Conservation (phyloP, 2,329 filamentous ascomycete species). For the Periconia sp. region DNA sequence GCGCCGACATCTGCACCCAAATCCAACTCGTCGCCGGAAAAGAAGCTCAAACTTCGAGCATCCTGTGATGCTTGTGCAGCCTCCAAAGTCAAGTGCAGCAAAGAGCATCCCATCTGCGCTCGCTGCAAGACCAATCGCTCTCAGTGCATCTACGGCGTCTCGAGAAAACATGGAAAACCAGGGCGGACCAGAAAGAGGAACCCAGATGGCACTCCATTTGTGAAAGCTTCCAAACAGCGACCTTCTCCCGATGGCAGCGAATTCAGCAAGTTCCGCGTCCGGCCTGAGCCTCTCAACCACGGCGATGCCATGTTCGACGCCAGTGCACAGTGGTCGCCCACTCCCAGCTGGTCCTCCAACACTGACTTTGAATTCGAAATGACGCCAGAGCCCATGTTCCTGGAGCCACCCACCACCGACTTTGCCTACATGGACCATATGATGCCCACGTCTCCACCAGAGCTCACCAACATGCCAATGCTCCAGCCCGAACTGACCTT, state of each 20-base stretch:
- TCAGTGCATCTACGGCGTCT: conserved; percentile 1
- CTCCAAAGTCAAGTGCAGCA: conserved; percentile 5
- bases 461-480: conserved; percentile 13
- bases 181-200: conserved; percentile 36
- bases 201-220: conserved; percentile 32
- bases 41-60: conserved; percentile 9
- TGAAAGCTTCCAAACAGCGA: conserved; percentile 31
- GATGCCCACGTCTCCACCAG: conserved; percentile 4
- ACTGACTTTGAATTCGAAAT: conserved; percentile 32
- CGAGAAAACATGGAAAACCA: conserved; percentile 8
- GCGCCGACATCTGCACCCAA: conserved; percentile 25
- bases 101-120: neutral
- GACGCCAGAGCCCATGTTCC: conserved; percentile 29
- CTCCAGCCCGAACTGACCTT: conserved; percentile 27
- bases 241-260: conserved; percentile 32
- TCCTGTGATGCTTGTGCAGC: neutral
- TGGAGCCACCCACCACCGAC: conserved; percentile 17
- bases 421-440: conserved; percentile 28
- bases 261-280: conserved; percentile 29
- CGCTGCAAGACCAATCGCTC: neutral
- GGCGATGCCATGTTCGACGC: conserved; percentile 16
- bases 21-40: conserved; percentile 16
- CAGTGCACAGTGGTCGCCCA: conserved; percentile 23
- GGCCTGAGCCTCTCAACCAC: conserved; percentile 22
- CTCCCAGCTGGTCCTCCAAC: conserved; percentile 26